Conservation (phyloP, 208 protist species). For the Crithidia thermophila region DNA sequence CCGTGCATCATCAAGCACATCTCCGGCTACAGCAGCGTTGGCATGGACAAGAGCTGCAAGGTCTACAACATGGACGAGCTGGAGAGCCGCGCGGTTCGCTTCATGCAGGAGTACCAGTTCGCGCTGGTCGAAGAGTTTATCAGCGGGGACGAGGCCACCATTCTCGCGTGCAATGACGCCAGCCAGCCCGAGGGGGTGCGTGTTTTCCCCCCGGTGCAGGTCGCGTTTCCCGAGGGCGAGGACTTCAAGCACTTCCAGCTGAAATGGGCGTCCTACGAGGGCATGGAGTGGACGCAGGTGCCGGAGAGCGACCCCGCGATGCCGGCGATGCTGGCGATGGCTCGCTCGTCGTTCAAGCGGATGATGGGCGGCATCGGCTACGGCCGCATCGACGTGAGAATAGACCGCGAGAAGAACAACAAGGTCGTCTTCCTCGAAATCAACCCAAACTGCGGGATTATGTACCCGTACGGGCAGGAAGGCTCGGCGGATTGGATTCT, state of each 20-base stretch:
- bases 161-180: conserved; percentile 74
- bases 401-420: conserved; percentile 53
- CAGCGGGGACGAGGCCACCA: conserved; percentile 83
- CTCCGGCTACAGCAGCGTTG: conserved; percentile 89
- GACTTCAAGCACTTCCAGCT: conserved; percentile 94
- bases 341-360: conserved; percentile 72
- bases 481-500: conserved; percentile 91
- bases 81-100: conserved; percentile 46
- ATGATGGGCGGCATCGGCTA: conserved; percentile 93
- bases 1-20: conserved; percentile 92
- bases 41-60: conserved; percentile 92
- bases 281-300: conserved; percentile 82
- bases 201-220: conserved; percentile 82
- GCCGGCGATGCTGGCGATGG: conserved; percentile 64
- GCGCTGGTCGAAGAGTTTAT: conserved; percentile 92
- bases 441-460: conserved; percentile 93
- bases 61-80: conserved; percentile 64
- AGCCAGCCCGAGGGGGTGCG: conserved; percentile 74
- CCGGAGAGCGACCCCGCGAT: conserved; percentile 68
- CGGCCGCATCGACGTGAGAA: conserved; percentile 87
- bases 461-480: conserved; percentile 88
- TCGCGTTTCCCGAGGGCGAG: conserved; percentile 79
- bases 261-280: conserved; percentile 91
- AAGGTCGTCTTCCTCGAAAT: conserved; percentile 89
- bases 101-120: conserved; percentile 83